These are phyloP conservation scores for Solanum lycopersicoides DNA, from an alignment of 257 asterid species.

Conservation along the genomic window DNA sequence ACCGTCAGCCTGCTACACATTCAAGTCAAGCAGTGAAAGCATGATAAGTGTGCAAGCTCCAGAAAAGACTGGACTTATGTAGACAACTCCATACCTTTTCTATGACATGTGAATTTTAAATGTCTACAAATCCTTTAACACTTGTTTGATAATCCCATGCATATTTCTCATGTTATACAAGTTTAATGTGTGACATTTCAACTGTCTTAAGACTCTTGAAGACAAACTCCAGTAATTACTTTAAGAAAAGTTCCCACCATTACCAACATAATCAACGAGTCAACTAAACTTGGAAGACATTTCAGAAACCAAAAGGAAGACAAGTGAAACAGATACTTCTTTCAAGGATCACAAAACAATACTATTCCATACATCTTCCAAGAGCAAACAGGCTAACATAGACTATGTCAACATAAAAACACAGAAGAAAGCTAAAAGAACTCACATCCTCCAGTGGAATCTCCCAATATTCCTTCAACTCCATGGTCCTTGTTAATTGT, in stretches of 20 bases:
- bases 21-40: neutral
- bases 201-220: neutral
- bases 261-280: neutral
- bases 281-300: neutral
- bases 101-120: neutral
- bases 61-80: neutral
- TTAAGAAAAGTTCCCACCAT: neutral
- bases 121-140: neutral
- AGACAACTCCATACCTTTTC: neutral
- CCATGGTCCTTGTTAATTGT: constrained; percentile 56
- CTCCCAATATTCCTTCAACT: constrained; percentile 72
- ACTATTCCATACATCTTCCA: neutral
- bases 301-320: neutral
- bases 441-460: constrained; percentile 73
- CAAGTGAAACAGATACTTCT: neutral
- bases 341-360: neutral
- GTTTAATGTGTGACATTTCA: neutral
- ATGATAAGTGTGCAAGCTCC: neutral
- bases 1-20: neutral
- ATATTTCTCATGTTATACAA: neutral
- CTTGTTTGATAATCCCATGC: neutral
- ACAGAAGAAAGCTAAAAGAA: constrained; percentile 1
- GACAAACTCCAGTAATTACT: neutral
- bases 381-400: neutral
- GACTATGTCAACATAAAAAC: neutral